These are phyloP conservation scores for Datisca glomerata DNA, from an alignment of 306 rosid genomes.

Conservation along the genomic window DNA sequence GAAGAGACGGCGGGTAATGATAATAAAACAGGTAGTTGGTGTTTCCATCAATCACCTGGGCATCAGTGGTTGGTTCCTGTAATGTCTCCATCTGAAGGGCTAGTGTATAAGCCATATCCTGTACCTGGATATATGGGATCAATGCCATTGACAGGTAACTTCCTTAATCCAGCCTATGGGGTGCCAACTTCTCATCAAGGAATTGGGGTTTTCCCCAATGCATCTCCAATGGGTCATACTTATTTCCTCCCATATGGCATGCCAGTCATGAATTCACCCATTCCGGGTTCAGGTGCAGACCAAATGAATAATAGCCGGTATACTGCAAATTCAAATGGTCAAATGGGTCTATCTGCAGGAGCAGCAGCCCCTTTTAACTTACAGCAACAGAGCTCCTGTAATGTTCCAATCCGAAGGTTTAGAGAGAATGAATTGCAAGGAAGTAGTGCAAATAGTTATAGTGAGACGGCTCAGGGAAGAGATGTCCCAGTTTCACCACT, in stretches of 20 bases:
- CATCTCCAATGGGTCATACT: conserved; percentile 30
- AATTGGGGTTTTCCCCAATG: conserved; percentile 29
- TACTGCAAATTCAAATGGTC: conserved; percentile 20
- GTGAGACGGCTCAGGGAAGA: conserved; percentile 35
- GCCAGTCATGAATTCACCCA: conserved; percentile 31
- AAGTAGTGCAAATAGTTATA: conserved; percentile 47
- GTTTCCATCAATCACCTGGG: conserved; percentile 53
- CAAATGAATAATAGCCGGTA: conserved; percentile 28
- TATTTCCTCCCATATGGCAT: conserved; percentile 52
- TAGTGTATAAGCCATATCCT: conserved; percentile 67
- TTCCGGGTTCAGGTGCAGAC: conserved; percentile 41
- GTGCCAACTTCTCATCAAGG: conserved; percentile 39
- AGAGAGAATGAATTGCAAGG: conserved; percentile 43
- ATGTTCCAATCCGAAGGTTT: conserved; percentile 24
- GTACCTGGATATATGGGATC: conserved; percentile 58
- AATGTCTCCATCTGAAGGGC: conserved; percentile 79
- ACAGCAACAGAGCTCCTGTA: conserved; percentile 26
- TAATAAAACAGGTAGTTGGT: conserved; percentile 44
- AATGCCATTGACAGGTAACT: conserved; percentile 30
- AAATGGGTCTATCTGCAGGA: too few relatives aligned
- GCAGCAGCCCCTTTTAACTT: too few relatives aligned
- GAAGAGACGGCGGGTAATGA: conserved; percentile 21
- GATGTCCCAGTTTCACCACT: conserved; percentile 51
- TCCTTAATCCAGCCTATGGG: conserved; percentile 40
- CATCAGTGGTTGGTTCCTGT: conserved; percentile 78